These are phyloP conservation scores for Boletus huronensis DNA, from an alignment of 768 basidiomycete genomes.

Conservation along the genomic window DNA sequence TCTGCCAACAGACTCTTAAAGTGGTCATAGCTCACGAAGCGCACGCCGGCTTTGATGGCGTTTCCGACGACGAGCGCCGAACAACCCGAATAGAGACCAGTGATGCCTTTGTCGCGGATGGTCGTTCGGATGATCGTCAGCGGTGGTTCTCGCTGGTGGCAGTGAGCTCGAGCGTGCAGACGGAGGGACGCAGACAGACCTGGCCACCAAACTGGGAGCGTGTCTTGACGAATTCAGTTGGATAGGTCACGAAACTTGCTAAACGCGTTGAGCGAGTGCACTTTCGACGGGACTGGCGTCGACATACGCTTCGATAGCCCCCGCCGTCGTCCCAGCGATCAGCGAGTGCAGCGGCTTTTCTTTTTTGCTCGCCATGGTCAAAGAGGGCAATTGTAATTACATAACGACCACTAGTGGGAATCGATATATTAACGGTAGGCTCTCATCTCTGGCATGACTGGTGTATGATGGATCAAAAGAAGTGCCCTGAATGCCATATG, in stretches of 20 bases:
- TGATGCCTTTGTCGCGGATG: conserved; percentile 66
- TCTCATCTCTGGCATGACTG: too few relatives aligned
- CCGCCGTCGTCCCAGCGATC: conserved; percentile 88
- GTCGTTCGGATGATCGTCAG: conserved; percentile 74
- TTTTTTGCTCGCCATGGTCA: conserved; percentile 48
- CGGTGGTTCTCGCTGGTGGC: conserved; percentile 59
- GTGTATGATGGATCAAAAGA: too few relatives aligned
- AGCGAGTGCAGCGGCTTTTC: conserved; percentile 86
- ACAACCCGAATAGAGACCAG: conserved; percentile 91
- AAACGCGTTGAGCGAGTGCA: conserved; percentile 32
- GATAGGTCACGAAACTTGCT: conserved; percentile 78
- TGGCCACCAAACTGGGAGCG: conserved; percentile 87
- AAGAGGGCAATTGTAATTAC: neutral
- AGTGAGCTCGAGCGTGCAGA: neutral
- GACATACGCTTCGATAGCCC: conserved; percentile 86
- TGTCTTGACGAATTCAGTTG: conserved; percentile 92
- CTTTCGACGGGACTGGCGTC: neutral
- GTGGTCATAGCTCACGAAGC: conserved; percentile 92
- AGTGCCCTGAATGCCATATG: too few relatives aligned
- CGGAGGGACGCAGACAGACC: conserved; percentile 33
- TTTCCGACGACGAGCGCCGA: conserved; percentile 89
- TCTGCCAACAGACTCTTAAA: conserved; percentile 86
- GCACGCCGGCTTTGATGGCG: conserved; percentile 89
- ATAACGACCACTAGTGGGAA: neutral
- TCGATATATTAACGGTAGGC: too few relatives aligned